Evolutionary conservation across 2,329 filamentous ascomycete genomes (phyloP), one percentile per base, ranked within the genome.

Genomic region (Xylariaceae sp.): DNA sequence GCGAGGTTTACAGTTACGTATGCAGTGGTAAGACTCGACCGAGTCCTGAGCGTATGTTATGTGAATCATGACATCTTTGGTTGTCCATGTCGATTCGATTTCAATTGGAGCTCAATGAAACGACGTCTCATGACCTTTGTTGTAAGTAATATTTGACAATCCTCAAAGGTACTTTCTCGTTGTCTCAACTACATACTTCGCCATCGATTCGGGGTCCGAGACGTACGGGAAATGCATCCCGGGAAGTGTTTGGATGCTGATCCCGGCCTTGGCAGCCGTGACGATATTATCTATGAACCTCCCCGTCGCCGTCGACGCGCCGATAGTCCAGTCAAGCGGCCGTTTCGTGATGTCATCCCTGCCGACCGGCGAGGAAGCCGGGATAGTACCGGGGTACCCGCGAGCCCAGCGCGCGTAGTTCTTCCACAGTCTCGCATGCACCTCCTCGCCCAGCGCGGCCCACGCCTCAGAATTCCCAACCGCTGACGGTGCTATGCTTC

Each of bases 211-310:
- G 2, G 45, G 51, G 39, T 56, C 14, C 7, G 54, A 54, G 10
- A 56, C 33, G 33, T 56, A 56, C 11, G 51, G 54, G 14, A 54
- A 54, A 41, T 56, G 54, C 42, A 46, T 39, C 11, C 51, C 54
- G 35, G 54, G 51, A 19, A 56, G 17, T 40, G 18, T 33, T 36
- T 39, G 46, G 30, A 52, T n/a, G 12, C 47, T 45, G 10, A 56
- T 38, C 15, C 54, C 54, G 6, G 42, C 48, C 46, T 50, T 54
- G 19, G 51, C 36, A 12, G 54, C 54, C 2, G 46, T 52, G 12
- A 54, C 54, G 5, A 56, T 19, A 9, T 56, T 56, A 19, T 54
- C 51, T 11, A 56, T 39, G 42, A 54, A 56, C n/a, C 22, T 14
- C 15, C 15, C 38, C 3, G 44, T 40, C 15, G 49, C 44, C 42